Evolutionary conservation across 164 flowering plant species (phyloP).

Genomic region (Vitis amurensis): DNA sequence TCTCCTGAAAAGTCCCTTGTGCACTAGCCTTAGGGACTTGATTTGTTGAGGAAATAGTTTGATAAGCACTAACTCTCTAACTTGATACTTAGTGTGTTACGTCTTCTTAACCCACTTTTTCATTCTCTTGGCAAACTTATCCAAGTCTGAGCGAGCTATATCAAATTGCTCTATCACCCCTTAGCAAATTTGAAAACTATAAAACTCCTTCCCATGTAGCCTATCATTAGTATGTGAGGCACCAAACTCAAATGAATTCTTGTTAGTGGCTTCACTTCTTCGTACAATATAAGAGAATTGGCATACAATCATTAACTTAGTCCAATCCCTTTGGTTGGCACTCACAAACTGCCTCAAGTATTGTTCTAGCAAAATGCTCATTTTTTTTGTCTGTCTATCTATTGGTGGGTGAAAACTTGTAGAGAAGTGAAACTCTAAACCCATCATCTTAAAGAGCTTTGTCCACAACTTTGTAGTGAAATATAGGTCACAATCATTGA

Average conservation of each 20-base stretch:
- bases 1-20: no score
- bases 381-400: not conserved
- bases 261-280: not conserved
- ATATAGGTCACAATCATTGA: not conserved
- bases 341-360: not conserved
- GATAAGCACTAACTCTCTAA: no score
- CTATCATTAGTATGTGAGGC: no score
- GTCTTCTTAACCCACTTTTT: no score
- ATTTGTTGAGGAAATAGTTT: no score
- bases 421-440: not conserved
- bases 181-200: no score
- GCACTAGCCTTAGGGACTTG: no score
- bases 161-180: no score
- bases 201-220: no score
- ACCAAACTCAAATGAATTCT: not conserved
- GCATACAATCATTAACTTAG: not conserved
- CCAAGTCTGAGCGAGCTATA: no score
- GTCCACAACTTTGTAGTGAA: conserved; percentile 3
- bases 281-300: not conserved
- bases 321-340: not conserved
- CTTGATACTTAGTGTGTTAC: no score
- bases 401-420: not conserved
- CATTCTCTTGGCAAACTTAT: no score
- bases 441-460: not conserved
- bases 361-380: not conserved